Conservation (phyloP, 805 yeast genomes). For the Wickerhamiella occidentalis region DNA sequence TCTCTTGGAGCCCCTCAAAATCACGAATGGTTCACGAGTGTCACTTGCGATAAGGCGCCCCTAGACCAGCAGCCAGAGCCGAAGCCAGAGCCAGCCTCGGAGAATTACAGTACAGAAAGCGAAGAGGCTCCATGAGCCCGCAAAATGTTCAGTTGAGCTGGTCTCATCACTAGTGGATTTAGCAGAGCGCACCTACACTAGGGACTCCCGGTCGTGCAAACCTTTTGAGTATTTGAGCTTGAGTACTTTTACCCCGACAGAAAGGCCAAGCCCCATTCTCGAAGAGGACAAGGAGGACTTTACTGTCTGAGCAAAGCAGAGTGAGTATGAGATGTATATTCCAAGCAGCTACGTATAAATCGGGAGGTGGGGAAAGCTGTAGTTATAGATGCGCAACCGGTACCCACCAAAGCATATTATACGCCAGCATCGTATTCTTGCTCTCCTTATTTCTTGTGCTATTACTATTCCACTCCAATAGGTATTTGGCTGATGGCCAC, state of each 20-base stretch:
- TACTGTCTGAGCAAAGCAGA: background rate
- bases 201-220: conserved; percentile 5
- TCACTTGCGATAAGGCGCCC: conserved; percentile 11
- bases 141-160: conserved; percentile 14
- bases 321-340: no score
- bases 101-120: conserved; percentile 18
- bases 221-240: conserved; percentile 17
- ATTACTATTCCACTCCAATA: no score
- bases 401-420: no score
- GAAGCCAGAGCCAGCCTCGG: background rate
- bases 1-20: no score
- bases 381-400: no score
- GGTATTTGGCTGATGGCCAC: no score
- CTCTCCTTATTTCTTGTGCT: no score
- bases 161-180: conserved; percentile 15
- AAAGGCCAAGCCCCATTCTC: conserved; percentile 17
- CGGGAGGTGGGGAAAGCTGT: no score
- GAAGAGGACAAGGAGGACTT: conserved; percentile 22
- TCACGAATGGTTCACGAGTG: conserved; percentile 26
- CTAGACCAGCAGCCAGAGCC: conserved; percentile 3
- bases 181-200: conserved; percentile 19
- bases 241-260: conserved; percentile 12
- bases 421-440: no score
- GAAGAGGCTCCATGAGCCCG: conserved; percentile 26
- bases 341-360: no score